Base-by-base conservation (phyloP, 371 early-diverging fungal species). In the Blakeslea trispora region DNA sequence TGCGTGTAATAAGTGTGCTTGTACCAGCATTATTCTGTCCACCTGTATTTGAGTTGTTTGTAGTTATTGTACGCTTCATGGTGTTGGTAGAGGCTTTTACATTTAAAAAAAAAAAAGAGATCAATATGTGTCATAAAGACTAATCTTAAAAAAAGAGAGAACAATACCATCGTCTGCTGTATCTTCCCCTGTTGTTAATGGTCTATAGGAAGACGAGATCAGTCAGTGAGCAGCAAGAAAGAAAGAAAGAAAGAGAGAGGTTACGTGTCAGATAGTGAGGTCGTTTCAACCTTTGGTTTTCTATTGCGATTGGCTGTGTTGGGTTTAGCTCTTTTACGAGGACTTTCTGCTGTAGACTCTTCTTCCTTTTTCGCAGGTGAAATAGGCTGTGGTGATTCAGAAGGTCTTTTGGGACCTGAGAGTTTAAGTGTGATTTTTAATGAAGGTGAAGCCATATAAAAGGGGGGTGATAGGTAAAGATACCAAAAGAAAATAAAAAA, bases 391-490 rank as follows among this genome's bases (percentile, higher is more conserved):
- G 66, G 53, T 43, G 53, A 21, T 31, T 47, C 43, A 18, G 55
- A 24, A 31, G 48, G 45, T 14, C 37, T 37, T 37, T 54, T 61
- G 5, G 67, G 62, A 28, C 47, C 53, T 31, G 73, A 59, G 21
- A 73, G 57, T 34, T 69, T 52, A 37, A 73, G 45, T 35, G 61
- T 73, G 46, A 73, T 73, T 53, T 73, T 73, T 21, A 73, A 52
- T 23, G 73, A 51, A 39, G 72, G 64, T 53, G 64, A 64, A 37
- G 71, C 42, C 68, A 68, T 68, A 46, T 10, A 40, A 22, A 35
- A n/a, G n/a, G n/a, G n/a, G n/a, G n/a, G n/a, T n/a, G n/a, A n/a
- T n/a, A n/a, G n/a, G n/a, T n/a, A n/a, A n/a, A n/a, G n/a, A n/a
- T n/a, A n/a, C n/a, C n/a, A n/a, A n/a, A n/a, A n/a, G n/a, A n/a